phyloP scores from a whole-genome alignment of 2,329 filamentous ascomycete genomes.

The Venturia asperata region DNA sequence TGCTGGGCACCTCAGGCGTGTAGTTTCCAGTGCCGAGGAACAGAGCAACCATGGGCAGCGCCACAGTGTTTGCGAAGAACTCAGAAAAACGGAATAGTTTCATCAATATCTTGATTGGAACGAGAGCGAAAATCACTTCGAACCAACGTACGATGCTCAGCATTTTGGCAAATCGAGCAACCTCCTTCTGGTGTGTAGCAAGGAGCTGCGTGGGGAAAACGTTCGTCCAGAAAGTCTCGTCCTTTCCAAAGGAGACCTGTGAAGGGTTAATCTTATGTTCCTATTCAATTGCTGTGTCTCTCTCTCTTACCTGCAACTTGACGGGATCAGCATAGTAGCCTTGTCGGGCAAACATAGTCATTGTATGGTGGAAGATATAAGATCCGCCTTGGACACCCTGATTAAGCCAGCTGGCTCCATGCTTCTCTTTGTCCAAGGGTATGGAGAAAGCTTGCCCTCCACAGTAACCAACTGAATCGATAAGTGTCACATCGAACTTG shows the following conservation, averaged over 20 bases:
- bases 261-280: not conserved
- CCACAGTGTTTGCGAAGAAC: constrained; percentile 64
- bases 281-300: not conserved
- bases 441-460: constrained; percentile 56
- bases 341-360: constrained; percentile 56
- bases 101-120: constrained; percentile 58
- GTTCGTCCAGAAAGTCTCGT: constrained; percentile 58
- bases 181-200: constrained; percentile 48
- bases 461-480: constrained; percentile 52
- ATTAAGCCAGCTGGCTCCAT: constrained; percentile 54
- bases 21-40: constrained; percentile 69
- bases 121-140: constrained; percentile 52
- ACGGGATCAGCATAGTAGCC: constrained; percentile 51
- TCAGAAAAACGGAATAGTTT: constrained; percentile 61
- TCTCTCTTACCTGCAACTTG: constrained; percentile 43
- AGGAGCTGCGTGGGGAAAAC: constrained; percentile 56
- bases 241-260: constrained; percentile 55
- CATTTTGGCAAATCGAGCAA: constrained; percentile 48
- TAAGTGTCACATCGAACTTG: constrained; percentile 57
- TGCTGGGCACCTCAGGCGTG: constrained; percentile 62
- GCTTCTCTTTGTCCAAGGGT: constrained; percentile 46
- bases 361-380: constrained; percentile 61
- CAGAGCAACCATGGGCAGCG: constrained; percentile 63
- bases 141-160: constrained; percentile 52
- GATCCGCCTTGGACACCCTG: constrained; percentile 58